Percentiles rank a stretch among this genome's conserved stretches.
These are phyloP conservation scores for Aspergillus sergii DNA, from an alignment of 2,329 filamentous ascomycete species.

Conservation along the genomic window DNA sequence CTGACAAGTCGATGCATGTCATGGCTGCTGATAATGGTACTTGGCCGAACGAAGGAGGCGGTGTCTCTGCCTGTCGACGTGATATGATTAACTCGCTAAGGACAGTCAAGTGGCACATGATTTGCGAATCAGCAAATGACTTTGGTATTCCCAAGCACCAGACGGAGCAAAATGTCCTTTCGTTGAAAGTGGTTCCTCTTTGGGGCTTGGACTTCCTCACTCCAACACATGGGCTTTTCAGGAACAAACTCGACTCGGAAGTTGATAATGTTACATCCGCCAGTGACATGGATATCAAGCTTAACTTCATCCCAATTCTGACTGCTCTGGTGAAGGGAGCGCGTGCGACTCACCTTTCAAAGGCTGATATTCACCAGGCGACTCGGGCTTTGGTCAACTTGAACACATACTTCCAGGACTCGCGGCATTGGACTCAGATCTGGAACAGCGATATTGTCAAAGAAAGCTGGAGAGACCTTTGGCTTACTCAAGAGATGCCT, in stretches of 20 bases:
- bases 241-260: constrained; percentile 56
- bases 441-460: constrained; percentile 51
- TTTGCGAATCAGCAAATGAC: constrained; percentile 59
- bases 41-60: constrained; percentile 57
- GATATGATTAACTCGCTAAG: constrained; percentile 58
- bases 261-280: constrained; percentile 52
- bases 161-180: constrained; percentile 58
- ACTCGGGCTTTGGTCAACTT: constrained; percentile 53
- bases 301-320: constrained; percentile 58
- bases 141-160: constrained; percentile 59
- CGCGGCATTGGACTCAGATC: constrained; percentile 52
- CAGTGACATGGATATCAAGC: constrained; percentile 52
- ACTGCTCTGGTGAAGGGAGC: constrained; percentile 54
- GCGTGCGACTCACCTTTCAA: constrained; percentile 48
- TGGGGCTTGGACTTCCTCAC: constrained; percentile 59
- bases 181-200: constrained; percentile 56
- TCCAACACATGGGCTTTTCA: constrained; percentile 57
- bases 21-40: constrained; percentile 57
- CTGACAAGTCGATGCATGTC: constrained; percentile 52
- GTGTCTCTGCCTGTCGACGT: constrained; percentile 58
- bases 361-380: constrained; percentile 47
- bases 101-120: constrained; percentile 58
- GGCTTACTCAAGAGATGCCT: constrained; percentile 50
- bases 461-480: constrained; percentile 50
- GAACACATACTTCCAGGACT: constrained; percentile 53